Base-by-base conservation (phyloP, 1,284 basidiomycete species). In the Caloboletus firmus region DNA sequence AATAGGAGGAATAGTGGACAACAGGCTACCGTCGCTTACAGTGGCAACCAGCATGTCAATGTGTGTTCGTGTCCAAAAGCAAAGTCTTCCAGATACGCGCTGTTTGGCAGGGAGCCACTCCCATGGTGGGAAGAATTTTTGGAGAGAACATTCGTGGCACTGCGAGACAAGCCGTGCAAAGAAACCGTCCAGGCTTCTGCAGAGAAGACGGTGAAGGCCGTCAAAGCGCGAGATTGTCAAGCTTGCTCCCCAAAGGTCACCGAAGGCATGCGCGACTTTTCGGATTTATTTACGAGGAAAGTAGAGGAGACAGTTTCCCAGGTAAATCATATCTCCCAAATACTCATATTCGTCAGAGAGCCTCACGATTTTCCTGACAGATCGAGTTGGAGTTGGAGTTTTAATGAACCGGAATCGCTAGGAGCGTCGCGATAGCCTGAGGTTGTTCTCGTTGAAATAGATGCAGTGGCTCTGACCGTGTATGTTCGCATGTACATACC, bases 81-180 rank as follows among this genome's bases (percentile, higher is more conserved):
- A 11, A 2, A 7, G 3, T 13, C 13, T 4, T 13, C n/a, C 11
- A 36, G 13, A 17, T 45, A 17, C 2, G 1, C 1, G 13, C 28
- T 45, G 22, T 45, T 45, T 9, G 3, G 2, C 20, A 10, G 11
- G 9, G 1, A 15, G 4, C 11, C 52, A 12, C 49, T 43, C 11
- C 37, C 34, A 24, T 62, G 61, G 61, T 62, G 60, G 61, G 45
- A 44, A 12, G 43, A 51, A 3, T 62, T 54, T 20, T 37, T 60
- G 57, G 51, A 62, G 20, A 35, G 31, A 12, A 41, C 45, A 3
- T 60, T 54, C 15, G 1, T 17, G n/a, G 30, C 48, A 20, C 39
- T 62, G 28, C 28, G 28, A 32, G 62, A 64, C 35, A 53, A 43
- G 12, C 63, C 61, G 1, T 62, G 50, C 40, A 39, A 35, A 10